Evolutionary conservation across 805 yeast genomes (phyloP).

Genomic region (Metschnikowia baotianmanensis): DNA sequence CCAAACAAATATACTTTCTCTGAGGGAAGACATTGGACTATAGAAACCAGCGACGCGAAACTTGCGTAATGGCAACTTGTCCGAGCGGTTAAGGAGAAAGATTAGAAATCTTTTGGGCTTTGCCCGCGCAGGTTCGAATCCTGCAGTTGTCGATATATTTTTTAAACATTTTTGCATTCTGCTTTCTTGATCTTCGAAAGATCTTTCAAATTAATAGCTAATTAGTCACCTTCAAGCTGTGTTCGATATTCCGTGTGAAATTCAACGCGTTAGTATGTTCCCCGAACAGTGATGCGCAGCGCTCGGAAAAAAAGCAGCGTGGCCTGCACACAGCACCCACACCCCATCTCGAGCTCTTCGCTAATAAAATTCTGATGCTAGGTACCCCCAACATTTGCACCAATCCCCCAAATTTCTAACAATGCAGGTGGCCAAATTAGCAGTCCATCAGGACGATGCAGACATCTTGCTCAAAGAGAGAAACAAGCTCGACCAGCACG

Average conservation of each 20-base stretch:
- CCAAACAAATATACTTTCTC: no score
- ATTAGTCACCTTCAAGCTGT: neutral
- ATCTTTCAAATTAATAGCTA: no score
- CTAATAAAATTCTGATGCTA: conserved; percentile 5
- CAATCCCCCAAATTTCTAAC: conserved; percentile 2
- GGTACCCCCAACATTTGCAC: neutral
- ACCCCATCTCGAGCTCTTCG: conserved; percentile 16
- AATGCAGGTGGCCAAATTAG: conserved; percentile 76
- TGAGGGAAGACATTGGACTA: no score
- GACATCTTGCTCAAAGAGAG: conserved; percentile 69
- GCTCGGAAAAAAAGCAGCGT: conserved; percentile 1
- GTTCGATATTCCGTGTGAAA: neutral
- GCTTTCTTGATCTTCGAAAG: neutral
- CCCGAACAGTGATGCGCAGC: neutral
- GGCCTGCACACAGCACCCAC: conserved; percentile 13
- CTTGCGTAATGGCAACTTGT: conserved; percentile 62
- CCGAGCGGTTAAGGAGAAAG: conserved; percentile 80
- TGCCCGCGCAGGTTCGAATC: conserved; percentile 80
- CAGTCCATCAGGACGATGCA: conserved; percentile 71
- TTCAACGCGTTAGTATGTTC: no score
- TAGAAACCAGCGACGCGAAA: no score
- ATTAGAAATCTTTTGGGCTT: conserved; percentile 74
- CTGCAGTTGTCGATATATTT: conserved; percentile 58
- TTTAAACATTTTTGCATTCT: conserved; percentile 16
- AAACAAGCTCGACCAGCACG: conserved; percentile 59